These are phyloP conservation scores for Penicillium sp. DNA, from an alignment of 2,329 filamentous ascomycete genomes.

Conservation along the genomic window DNA sequence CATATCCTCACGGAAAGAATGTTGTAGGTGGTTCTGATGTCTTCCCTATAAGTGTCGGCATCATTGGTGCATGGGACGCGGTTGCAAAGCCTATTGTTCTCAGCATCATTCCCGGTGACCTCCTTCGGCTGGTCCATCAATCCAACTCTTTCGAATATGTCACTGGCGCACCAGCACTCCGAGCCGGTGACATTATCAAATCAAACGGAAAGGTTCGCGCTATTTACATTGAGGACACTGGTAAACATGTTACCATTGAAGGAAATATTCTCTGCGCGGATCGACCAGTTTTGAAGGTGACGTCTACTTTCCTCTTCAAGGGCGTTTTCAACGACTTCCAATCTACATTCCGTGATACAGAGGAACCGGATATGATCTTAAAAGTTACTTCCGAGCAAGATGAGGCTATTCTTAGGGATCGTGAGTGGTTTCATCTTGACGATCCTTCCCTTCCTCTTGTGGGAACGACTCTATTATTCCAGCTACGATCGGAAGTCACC, in stretches of 20 bases:
- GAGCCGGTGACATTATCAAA: conserved; percentile 88
- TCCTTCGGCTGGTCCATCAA: conserved; percentile 91
- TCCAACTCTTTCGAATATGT: conserved; percentile 99
- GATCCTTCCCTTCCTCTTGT: background rate
- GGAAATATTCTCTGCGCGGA: conserved; percentile 85
- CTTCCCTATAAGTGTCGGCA: background rate
- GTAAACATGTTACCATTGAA: conserved; percentile 99
- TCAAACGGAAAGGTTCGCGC: conserved; percentile 95
- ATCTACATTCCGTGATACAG: conserved; percentile 98
- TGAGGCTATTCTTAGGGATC: conserved; percentile 86
- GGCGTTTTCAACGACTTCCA: conserved; percentile 88
- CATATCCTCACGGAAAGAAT: background rate
- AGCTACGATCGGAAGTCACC: background rate
- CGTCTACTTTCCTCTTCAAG: conserved; percentile 95
- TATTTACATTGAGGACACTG: conserved; percentile 82
- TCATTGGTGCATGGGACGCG: background rate
- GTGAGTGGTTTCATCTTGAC: conserved; percentile 65
- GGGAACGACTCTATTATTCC: background rate
- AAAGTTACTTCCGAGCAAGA: conserved; percentile 84
- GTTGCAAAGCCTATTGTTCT: conserved; percentile 1
- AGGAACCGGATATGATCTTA: conserved; percentile 89
- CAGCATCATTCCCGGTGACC: conserved; percentile 57
- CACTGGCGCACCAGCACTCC: conserved; percentile 84
- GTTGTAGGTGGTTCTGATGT: background rate
- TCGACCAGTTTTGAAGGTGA: conserved; percentile 91